phyloP scores from a whole-genome alignment of 495 filamentous ascomycete species.

The Penicillium mononematosum region DNA sequence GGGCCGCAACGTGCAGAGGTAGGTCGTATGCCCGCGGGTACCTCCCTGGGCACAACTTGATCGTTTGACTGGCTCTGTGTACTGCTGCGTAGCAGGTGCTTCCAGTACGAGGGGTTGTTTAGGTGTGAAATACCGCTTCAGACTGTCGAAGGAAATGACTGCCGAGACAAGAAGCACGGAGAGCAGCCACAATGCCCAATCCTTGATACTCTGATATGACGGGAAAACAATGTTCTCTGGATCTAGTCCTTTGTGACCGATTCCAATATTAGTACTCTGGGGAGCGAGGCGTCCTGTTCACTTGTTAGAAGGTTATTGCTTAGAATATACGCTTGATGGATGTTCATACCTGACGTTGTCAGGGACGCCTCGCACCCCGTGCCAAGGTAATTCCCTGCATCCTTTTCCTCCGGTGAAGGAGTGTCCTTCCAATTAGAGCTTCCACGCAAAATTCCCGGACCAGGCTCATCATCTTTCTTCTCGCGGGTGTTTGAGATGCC shows the following conservation, averaged over 20 bases:
- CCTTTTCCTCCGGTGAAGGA: constrained; percentile 6
- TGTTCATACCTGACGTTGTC: constrained; percentile 35
- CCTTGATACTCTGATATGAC: constrained; percentile 21
- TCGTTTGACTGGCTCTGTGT: constrained; percentile 14
- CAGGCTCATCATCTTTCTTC: constrained; percentile 14
- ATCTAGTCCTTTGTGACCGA: constrained; percentile 5
- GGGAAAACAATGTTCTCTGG: constrained; percentile 7
- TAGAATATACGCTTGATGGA: background rate
- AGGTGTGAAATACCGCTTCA: constrained; percentile 13
- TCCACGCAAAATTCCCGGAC: background rate
- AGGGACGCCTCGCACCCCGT: constrained; percentile 25
- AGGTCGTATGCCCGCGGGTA: constrained; percentile 50
- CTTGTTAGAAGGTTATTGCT: background rate
- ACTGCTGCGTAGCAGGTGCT: constrained; percentile 1
- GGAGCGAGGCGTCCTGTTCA: constrained; percentile 27
- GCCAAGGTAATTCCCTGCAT: constrained; percentile 11
- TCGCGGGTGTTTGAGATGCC: constrained; percentile 37
- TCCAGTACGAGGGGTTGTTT: constrained; percentile 4
- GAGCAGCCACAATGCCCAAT: constrained; percentile 31
- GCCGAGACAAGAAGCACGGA: constrained; percentile 30
- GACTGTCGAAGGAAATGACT: constrained; percentile 24
- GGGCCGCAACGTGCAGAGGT: constrained; percentile 62
- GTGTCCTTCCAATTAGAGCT: constrained; percentile 15
- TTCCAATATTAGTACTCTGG: constrained; percentile 6
- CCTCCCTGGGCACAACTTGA: constrained; percentile 30